These are phyloP conservation scores for Trichosporon sp. DNA, from an alignment of 1,284 basidiomycete species.

Conservation along the genomic window DNA sequence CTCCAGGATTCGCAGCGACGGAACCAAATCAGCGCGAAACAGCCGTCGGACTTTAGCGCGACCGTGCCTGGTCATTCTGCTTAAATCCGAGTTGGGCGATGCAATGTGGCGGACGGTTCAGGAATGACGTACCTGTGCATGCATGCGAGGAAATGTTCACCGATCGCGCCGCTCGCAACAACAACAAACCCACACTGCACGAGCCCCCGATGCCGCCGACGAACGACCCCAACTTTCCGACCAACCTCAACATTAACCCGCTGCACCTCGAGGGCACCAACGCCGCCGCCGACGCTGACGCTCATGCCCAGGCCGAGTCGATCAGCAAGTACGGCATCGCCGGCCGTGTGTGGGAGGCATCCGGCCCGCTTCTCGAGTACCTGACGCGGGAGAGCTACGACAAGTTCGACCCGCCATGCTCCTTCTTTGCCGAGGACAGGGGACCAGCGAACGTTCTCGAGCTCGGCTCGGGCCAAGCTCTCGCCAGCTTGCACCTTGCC, in stretches of 20 bases:
- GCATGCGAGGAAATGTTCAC: conserved; percentile 3
- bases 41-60: background rate
- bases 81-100: background rate
- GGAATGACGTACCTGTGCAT: background rate
- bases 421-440: conserved; percentile 34
- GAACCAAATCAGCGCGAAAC: background rate
- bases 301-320: conserved; percentile 39
- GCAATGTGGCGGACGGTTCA: background rate
- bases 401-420: conserved; percentile 47
- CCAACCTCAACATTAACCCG: conserved; percentile 49
- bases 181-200: background rate
- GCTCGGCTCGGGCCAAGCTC: conserved; percentile 53
- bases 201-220: conserved; percentile 10
- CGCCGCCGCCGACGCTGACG: conserved; percentile 27
- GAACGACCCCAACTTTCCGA: conserved; percentile 55
- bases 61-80: background rate
- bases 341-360: conserved; percentile 55
- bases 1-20: background rate
- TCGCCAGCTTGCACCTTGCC: conserved; percentile 50
- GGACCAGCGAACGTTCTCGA: conserved; percentile 42
- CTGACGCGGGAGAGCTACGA: conserved; percentile 37
- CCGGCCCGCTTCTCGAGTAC: conserved; percentile 45
- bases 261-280: conserved; percentile 32
- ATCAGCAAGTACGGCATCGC: conserved; percentile 54
- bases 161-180: background rate